phyloP scores from a whole-genome alignment of 1,284 basidiomycete genomes.

The Austroboletus niveus region DNA sequence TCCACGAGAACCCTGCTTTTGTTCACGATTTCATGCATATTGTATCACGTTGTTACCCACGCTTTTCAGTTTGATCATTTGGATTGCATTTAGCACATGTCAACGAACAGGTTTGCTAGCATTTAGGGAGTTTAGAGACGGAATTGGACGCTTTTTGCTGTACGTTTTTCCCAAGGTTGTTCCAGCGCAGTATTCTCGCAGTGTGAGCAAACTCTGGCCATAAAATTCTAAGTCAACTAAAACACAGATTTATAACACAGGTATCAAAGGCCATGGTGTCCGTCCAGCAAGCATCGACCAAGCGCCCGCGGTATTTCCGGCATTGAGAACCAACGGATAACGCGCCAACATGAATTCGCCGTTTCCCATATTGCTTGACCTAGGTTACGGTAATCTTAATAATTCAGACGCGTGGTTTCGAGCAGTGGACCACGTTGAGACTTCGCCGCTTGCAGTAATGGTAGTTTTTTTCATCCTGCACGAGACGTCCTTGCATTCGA shows the following conservation, averaged over 20 bases:
- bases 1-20: conserved; percentile 1
- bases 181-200: no score
- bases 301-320: conserved; percentile 6
- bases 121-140: not conserved
- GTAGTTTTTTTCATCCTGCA: conserved; percentile 14
- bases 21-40: conserved; percentile 1
- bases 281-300: not conserved
- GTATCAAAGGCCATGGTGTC: no score
- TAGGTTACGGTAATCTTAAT: conserved; percentile 19
- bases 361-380: conserved; percentile 14
- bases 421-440: conserved; percentile 1
- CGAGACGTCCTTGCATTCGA: conserved; percentile 14
- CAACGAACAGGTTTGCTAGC: conserved; percentile 1
- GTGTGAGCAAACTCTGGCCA: not conserved
- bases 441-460: conserved; percentile 10
- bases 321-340: not conserved
- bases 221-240: not conserved
- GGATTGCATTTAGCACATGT: conserved; percentile 9
- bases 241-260: not conserved
- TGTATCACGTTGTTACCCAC: conserved; percentile 12
- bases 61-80: not conserved
- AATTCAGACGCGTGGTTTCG: conserved; percentile 18
- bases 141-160: not conserved
- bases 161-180: not conserved
- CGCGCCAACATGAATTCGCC: not conserved